Evolutionary conservation across 31 red algal species (phyloP), one percentile per base, ranked within the genome.

Genomic region (Bonnemaisonia californica): DNA sequence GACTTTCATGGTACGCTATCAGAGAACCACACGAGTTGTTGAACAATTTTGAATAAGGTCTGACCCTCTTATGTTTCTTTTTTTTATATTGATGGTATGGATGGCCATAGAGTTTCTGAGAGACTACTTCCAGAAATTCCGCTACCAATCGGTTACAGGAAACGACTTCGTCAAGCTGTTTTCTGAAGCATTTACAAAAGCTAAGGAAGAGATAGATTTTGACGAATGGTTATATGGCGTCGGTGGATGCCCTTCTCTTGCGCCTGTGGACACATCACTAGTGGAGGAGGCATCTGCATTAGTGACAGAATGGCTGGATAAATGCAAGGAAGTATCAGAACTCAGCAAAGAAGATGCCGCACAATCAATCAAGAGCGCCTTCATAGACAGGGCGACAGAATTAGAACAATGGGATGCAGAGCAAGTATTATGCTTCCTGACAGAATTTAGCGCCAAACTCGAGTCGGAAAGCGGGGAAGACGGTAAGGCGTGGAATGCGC

Each of bases 41-140:
- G n/a, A n/a, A n/a, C n/a, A n/a, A n/a, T n/a, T n/a, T n/a, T n/a
- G n/a, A n/a, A 5, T 71, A 8, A 28, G 48, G 21, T 24, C 13
- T 18, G 26, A 64, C 61, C 11, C 9, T 64, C 9, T 48, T 48
- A n/a, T 33, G 19, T 16, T 4, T 48, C 3, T 41, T 33, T 11
- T 3, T 39, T n/a, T n/a, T 11, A 19, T 31, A 27, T 82, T 2
- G 4, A 2, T 58, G 12, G n/a, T n/a, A n/a, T n/a, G n/a, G n/a
- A n/a, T n/a, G n/a, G n/a, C n/a, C n/a, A 3, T 34, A 86, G 83
- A 86, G 69, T 86, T 86, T 29, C 62, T 86, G 62, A 64, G 66
- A 34, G 28, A 32, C 0, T 93, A 77, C 69, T 93, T 86, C 57
- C 26, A 86, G 39, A 84, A 71, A 39, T 76, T 84, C 48, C 45